phyloP scores from a whole-genome alignment of 1,284 basidiomycete genomes.

The Singerocomus rubriflavus region DNA sequence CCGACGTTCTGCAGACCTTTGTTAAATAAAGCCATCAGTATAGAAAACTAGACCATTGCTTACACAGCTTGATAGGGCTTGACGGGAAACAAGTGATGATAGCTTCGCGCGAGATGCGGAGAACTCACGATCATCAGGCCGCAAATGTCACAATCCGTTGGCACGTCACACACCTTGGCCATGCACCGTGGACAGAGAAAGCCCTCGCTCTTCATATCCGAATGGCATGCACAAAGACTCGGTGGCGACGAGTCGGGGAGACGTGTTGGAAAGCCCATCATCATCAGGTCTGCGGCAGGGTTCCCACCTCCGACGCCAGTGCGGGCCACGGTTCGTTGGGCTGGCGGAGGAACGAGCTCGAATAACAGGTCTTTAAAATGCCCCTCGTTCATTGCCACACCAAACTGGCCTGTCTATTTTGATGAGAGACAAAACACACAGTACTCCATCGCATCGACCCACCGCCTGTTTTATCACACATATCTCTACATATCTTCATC shows the following conservation, averaged over 20 bases:
- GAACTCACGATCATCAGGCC: conserved; percentile 97
- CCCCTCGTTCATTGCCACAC: conserved; percentile 95
- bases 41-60: conserved; percentile 33
- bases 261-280: conserved; percentile 97
- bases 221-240: conserved; percentile 91
- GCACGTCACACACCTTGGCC: conserved; percentile 94
- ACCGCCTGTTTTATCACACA: conserved; percentile 89
- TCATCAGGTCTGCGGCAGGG: conserved; percentile 86
- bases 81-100: conserved; percentile 92
- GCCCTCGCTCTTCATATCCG: conserved; percentile 83
- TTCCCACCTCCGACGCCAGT: conserved; percentile 48
- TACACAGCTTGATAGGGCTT: conserved; percentile 78
- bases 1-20: conserved; percentile 35
- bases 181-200: conserved; percentile 94
- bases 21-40: conserved; percentile 8
- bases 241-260: conserved; percentile 81
- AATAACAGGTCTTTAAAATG: conserved; percentile 95
- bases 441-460: conserved; percentile 23
- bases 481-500: conserved; percentile 94
- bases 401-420: conserved; percentile 71
- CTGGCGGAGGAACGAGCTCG: conserved; percentile 93
- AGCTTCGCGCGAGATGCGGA: conserved; percentile 94
- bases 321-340: conserved; percentile 66
- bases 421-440: conserved; percentile 6
- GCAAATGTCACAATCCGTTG: conserved; percentile 97